Evolutionary conservation across 2,329 filamentous ascomycete genomes (phyloP).

Genomic region (Zymoseptoria ardabiliae): DNA sequence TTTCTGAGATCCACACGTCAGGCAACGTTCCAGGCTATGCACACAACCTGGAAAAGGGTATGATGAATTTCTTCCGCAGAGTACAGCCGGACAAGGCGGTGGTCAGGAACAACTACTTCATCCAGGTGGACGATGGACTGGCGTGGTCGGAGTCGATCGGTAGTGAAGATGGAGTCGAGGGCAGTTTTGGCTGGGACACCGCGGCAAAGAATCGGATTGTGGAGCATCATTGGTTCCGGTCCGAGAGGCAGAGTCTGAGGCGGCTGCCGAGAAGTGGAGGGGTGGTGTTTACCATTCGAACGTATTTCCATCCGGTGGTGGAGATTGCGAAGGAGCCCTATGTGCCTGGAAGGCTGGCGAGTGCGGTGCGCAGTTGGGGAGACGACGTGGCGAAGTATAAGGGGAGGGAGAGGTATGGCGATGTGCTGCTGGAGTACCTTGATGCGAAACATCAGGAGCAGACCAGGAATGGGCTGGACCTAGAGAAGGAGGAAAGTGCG

Average conservation of each 20-base stretch:
- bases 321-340: slow-evolving; percentile 63
- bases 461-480: slow-evolving; percentile 56
- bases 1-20: slow-evolving; percentile 72
- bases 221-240: slow-evolving; percentile 67
- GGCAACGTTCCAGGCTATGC: slow-evolving; percentile 68
- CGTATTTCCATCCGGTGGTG: slow-evolving; percentile 67
- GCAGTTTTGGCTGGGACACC: slow-evolving; percentile 62
- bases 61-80: slow-evolving; percentile 73
- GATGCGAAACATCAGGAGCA: slow-evolving; percentile 70
- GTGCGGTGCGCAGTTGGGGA: slow-evolving; percentile 73
- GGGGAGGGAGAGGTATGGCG: slow-evolving; percentile 65
- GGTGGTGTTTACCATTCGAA: slow-evolving; percentile 67
- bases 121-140: slow-evolving; percentile 73
- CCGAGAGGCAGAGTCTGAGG: slow-evolving; percentile 64
- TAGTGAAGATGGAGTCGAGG: slow-evolving; percentile 51
- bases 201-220: slow-evolving; percentile 68
- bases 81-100: slow-evolving; percentile 61
- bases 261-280: slow-evolving; percentile 44
- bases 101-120: slow-evolving; percentile 74
- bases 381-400: slow-evolving; percentile 72
- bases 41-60: slow-evolving; percentile 66
- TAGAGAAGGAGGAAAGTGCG: slow-evolving; percentile 53
- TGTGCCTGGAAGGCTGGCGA: slow-evolving; percentile 70
- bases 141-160: slow-evolving; percentile 74
- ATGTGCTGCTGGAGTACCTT: slow-evolving; percentile 68